Evolutionary conservation across 2,329 filamentous ascomycete species (phyloP).

Genomic region (Pseudogymnoascus sp.): DNA sequence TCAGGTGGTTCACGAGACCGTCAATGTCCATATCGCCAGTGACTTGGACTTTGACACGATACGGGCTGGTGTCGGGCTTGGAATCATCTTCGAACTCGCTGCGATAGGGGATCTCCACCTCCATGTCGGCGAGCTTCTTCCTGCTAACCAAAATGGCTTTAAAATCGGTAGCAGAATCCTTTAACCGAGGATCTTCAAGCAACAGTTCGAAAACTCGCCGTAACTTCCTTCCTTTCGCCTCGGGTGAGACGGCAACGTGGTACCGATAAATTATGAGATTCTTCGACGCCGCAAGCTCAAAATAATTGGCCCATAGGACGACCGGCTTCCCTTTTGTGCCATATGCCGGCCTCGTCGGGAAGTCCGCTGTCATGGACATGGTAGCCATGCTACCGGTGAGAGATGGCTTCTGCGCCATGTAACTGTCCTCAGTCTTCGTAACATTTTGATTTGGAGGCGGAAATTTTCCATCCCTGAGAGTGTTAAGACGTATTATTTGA

Average conservation of each 20-base stretch:
- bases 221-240: slow-evolving; percentile 22
- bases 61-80: not conserved
- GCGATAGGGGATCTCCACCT: slow-evolving; percentile 11
- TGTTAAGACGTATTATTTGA: not conserved
- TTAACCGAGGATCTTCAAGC: slow-evolving; percentile 20
- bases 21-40: slow-evolving; percentile 15
- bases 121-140: not conserved
- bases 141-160: slow-evolving; percentile 13
- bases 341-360: slow-evolving; percentile 18
- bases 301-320: slow-evolving; percentile 28
- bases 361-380: slow-evolving; percentile 9
- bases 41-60: slow-evolving; percentile 19
- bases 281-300: slow-evolving; percentile 21
- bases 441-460: slow-evolving; percentile 12
- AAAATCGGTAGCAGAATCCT: slow-evolving; percentile 22
- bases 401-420: slow-evolving; percentile 10
- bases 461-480: slow-evolving; percentile 3
- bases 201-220: slow-evolving; percentile 25
- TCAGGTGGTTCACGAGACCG: slow-evolving; percentile 15
- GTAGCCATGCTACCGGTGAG: slow-evolving; percentile 9
- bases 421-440: slow-evolving; percentile 10
- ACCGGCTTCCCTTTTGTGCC: slow-evolving; percentile 24
- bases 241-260: slow-evolving; percentile 23
- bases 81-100: slow-evolving; percentile 16
- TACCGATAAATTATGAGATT: slow-evolving; percentile 24